Base-by-base conservation (phyloP, 2,329 filamentous ascomycete species). In the Tolypocladium tundrense region DNA sequence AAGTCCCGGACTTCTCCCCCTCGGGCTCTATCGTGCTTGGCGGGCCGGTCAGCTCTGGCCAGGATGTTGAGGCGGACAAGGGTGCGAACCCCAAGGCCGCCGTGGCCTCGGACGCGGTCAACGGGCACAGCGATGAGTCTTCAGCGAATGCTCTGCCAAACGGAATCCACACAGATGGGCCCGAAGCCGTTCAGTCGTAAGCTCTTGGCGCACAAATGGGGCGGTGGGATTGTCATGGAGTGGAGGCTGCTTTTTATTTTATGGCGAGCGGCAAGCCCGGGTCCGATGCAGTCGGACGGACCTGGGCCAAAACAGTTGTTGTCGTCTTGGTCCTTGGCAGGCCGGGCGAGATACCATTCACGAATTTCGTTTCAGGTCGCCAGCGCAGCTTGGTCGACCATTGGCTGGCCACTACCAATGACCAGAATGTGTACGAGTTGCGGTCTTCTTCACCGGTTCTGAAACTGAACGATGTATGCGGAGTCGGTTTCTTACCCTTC, bases 1-100 rank as follows among this genome's bases (percentile, higher is more conserved):
- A 71, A 54, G 73, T 75, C 5, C 72, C 73, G 0, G 72, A 73
- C 60, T 75, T 75, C 61, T 70, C 73, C 14, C 73, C 73, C 33
- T 69, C 70, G 7, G 71, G 67, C 24, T 60, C 56, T 11, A 19
- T 54, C 35, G 35, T 43, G 7, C 55, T 60, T 48, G 54, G 51
- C 13, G 57, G 57, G 16, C 40, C 52, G 13, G 37, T 27, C 57
- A 19, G 52, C 27, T 24, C 24, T 37, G 42, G 40, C 16, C 42
- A 53, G 27, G 57, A 21, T 9, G 53, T 37, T 6, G 45, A 53
- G 24, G 35, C n/a, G 24, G 57, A 48, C 3, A 37, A 42, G 16
- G 27, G 52, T n/a, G 50, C 21, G 16, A 56, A 41, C 4, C 1
- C 16, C 16, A 50, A 57, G 41, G 43, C 52, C 45, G 16, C 19